Conservation (phyloP, 805 yeast species). For the Ogataea minuta region DNA sequence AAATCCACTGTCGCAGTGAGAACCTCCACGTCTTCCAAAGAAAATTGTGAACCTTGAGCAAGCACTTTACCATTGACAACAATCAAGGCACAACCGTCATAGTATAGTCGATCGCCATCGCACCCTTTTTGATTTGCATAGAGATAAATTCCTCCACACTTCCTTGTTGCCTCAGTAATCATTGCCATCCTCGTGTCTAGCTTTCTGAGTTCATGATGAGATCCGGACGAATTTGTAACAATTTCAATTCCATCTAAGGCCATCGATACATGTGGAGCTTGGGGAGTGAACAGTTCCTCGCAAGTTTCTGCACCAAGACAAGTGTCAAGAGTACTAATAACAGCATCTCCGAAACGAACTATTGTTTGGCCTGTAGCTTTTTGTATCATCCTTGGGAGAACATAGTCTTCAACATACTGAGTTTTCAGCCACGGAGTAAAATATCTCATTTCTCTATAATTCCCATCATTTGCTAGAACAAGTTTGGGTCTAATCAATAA, state of each 20-base stretch:
- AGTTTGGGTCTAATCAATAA: conserved; percentile 88
- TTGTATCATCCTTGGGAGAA: conserved; percentile 69
- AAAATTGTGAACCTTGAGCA: conserved; percentile 92
- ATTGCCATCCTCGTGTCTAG: conserved; percentile 79
- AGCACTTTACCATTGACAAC: conserved; percentile 88
- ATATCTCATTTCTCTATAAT: conserved; percentile 95
- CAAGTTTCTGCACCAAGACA: conserved; percentile 97
- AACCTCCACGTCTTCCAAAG: conserved; percentile 89
- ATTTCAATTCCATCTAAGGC: conserved; percentile 97
- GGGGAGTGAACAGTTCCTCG: conserved; percentile 95
- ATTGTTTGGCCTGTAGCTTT: conserved; percentile 61
- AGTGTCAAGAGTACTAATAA: conserved; percentile 79
- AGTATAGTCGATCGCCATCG: conserved; percentile 95
- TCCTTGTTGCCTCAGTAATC: conserved; percentile 88
- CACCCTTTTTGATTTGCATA: conserved; percentile 97
- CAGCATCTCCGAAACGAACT: conserved; percentile 89
- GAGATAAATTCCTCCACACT: conserved; percentile 94
- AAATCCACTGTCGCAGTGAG: conserved; percentile 92
- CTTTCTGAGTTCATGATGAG: conserved; percentile 95
- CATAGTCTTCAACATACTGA: conserved; percentile 66
- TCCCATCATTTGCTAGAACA: conserved; percentile 95
- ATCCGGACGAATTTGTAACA: conserved; percentile 91
- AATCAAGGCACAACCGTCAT: conserved; percentile 96
- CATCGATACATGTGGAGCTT: conserved; percentile 90
- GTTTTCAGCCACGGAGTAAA: conserved; percentile 93